A percentile compares a stretch with the other conserved stretches of the same genome.
Conservation (phyloP, 1,139 yeast species). For the Pichia sp. region DNA sequence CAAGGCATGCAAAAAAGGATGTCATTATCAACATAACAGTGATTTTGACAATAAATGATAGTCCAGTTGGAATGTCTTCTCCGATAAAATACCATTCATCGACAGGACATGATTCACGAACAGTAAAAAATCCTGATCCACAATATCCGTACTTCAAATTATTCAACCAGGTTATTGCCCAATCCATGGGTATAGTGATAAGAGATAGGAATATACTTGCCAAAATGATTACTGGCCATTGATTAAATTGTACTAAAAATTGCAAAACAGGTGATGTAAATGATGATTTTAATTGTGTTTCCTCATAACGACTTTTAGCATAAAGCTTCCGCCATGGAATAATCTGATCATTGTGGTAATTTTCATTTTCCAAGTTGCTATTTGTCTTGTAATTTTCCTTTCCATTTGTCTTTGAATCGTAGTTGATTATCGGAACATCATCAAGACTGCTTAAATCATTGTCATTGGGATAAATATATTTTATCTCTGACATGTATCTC, state of each 20-base stretch:
- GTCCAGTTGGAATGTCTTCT: not conserved
- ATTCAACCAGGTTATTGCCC: constrained; percentile 53
- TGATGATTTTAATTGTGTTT: constrained; percentile 1
- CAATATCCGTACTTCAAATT: constrained; percentile 53
- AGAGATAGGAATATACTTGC: constrained; percentile 55
- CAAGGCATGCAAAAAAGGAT: constrained; percentile 27
- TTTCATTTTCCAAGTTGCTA: not conserved
- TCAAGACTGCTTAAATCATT: no score
- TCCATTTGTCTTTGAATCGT: not conserved
- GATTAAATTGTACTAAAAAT: constrained; percentile 25
- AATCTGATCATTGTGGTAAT: constrained; percentile 7
- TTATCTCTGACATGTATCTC: no score
- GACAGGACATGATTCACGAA: constrained; percentile 24
- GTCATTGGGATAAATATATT: no score
- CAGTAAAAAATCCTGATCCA: constrained; percentile 29
- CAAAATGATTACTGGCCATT: constrained; percentile 54
- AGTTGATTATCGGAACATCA: no score
- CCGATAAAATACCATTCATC: constrained; percentile 29
- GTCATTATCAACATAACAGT: constrained; percentile 32
- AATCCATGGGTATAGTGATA: constrained; percentile 52
- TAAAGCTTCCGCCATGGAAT: constrained; percentile 15
- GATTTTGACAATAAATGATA: constrained; percentile 12
- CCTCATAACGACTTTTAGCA: constrained; percentile 7
- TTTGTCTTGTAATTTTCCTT: not conserved
- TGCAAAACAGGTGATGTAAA: not conserved